Base-by-base conservation (phyloP, 305 asterid species). In the Fraxinus xanthoxyloides region DNA sequence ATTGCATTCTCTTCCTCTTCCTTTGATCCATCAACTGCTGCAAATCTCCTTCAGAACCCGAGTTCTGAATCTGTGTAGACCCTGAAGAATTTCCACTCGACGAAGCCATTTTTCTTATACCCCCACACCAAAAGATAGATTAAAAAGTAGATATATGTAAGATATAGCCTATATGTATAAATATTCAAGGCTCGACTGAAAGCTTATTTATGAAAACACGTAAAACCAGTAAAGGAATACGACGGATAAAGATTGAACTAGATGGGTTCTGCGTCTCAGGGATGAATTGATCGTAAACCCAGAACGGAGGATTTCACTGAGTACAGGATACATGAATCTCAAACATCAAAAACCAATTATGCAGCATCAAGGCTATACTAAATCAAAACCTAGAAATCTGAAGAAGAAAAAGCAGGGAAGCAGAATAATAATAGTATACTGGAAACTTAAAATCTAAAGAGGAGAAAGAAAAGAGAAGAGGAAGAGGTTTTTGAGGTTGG, bases 181-280 rank as follows among this genome's bases (percentile, higher is more conserved):
- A 17, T 1, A 51, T 17, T 51, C 2, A 17, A 51, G 23, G 9
- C 24, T 54, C 24, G 24, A 17, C 24, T 17, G 24, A n/a, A 7
- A 19, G 17, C 0, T 21, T 2, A 67, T 65, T 87, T 85, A 89
- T 90, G 98, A 94, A 77, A 94, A 94, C 73, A 90, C 93, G 85
- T 93, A 93, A 85, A 96, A 94, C 98, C 98, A 94, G 89, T 94
- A 94, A 59, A 96, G 97, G 78, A 94, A 95, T 1, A 89, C 98
- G 83, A 94, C 95, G 0, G 99, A 95, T 86, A 95, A 93, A 77
- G 99, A 96, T 82, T 96, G 98, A 75, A 94, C 98, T 63, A 94
- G 98, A 76, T 92, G 96, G 10, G 93, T 88, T 36, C 97, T 72
- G 28, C 93, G 94, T 67, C 97, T 81, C 61, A 92, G 88, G 2